A percentile compares a stretch with the other conserved stretches of the same genome.
phyloP scores from a whole-genome alignment of 352 stramenopile genomes.

The Salisapilia sapeloensis region DNA sequence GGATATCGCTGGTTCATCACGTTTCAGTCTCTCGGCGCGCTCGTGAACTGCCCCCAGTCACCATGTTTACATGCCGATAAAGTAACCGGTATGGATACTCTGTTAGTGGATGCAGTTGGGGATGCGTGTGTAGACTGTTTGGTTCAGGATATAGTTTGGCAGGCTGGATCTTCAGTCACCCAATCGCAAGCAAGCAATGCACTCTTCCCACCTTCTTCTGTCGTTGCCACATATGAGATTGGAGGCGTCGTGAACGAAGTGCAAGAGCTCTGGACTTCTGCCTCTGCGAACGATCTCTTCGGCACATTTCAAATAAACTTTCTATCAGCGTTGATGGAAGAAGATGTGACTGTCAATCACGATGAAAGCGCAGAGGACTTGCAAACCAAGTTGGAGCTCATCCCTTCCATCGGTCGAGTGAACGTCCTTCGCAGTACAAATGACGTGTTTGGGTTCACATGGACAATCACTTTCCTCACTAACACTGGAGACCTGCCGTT shows the following conservation, averaged over 20 bases:
- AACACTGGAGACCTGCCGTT: conserved; percentile 49
- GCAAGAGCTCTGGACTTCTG: conserved; percentile 27
- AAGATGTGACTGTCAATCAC: too few species aligned
- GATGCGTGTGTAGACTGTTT: conserved; percentile 18
- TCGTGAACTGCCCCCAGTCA: conserved; percentile 24
- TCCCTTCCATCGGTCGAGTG: conserved; percentile 38
- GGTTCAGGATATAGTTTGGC: too few species aligned
- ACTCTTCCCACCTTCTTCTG: conserved; percentile 15
- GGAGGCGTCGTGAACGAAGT: conserved; percentile 42
- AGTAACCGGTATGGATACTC: conserved; percentile 10
- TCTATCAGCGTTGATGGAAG: conserved; percentile 23
- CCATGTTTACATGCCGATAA: conserved; percentile 43
- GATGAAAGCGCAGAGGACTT: conserved; percentile 55
- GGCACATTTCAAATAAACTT: conserved; percentile 60
- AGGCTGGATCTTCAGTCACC: too few species aligned
- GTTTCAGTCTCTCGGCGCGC: conserved; percentile 39
- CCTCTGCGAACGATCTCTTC: conserved; percentile 17
- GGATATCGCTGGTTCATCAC: conserved; percentile 54
- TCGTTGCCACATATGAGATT: conserved; percentile 33
- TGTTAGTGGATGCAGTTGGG: conserved; percentile 28
- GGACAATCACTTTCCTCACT: conserved; percentile 48
- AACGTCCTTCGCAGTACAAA: conserved; percentile 36
- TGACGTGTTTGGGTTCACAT: conserved; percentile 26
- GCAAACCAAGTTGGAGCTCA: conserved; percentile 50
- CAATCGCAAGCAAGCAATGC: conserved; percentile 9